A percentile compares a stretch with the other conserved stretches of the same genome.
Evolutionary conservation across 116 monocot species (phyloP).

Genomic region (Phalaenopsis hybrid): DNA sequence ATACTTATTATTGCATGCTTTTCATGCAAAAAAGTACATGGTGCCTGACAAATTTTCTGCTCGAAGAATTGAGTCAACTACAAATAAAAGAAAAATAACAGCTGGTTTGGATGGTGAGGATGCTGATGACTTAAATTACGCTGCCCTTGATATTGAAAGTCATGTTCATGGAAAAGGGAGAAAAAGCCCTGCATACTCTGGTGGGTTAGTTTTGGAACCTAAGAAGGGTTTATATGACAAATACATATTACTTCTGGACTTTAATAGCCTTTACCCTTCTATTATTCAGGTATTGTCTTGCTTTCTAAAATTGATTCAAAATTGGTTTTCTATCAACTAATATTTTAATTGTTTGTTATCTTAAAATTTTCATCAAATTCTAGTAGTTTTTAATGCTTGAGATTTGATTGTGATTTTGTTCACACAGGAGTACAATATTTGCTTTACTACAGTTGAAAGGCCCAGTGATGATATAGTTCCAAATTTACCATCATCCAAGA

Average conservation of each 20-base stretch:
- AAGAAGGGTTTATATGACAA: slow-evolving; percentile 95
- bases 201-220: slow-evolving; percentile 95
- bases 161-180: slow-evolving; percentile 60
- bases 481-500: slow-evolving; percentile 68
- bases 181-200: slow-evolving; percentile 88
- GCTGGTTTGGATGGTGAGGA: slow-evolving; percentile 29
- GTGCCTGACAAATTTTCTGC: slow-evolving; percentile 70
- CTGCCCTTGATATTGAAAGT: slow-evolving; percentile 28
- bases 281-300: slow-evolving; percentile 75
- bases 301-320: not conserved
- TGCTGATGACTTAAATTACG: slow-evolving; percentile 32
- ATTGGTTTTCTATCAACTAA: not conserved
- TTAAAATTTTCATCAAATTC: not conserved
- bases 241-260: slow-evolving; percentile 84
- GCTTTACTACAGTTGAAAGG: slow-evolving; percentile 91
- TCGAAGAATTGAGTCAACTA: slow-evolving; percentile 37
- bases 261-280: slow-evolving; percentile 97
- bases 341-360: not conserved
- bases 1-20: slow-evolving; percentile 78
- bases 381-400: not conserved
- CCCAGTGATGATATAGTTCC: slow-evolving; percentile 40
- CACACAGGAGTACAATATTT: slow-evolving; percentile 90
- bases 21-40: slow-evolving; percentile 87
- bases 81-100: slow-evolving; percentile 50
- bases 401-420: slow-evolving; percentile 10